Evolutionary conservation across 75 land plant genomes (phyloP).

Genomic region (Pinus albicaulis): DNA sequence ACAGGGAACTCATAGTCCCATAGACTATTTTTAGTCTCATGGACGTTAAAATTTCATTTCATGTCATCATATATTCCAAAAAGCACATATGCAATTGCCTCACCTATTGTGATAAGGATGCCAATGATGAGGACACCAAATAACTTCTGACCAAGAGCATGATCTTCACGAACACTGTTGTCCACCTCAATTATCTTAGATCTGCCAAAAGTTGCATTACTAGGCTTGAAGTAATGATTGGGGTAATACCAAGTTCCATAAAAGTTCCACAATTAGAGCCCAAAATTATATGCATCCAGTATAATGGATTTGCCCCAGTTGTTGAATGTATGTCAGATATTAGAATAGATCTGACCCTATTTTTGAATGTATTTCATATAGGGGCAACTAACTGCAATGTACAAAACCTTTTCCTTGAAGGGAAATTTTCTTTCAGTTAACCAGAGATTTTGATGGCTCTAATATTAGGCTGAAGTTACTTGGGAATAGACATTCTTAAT

Average conservation of each 20-base stretch:
- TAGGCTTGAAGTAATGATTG: constrained; percentile 49
- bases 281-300: constrained; percentile 85
- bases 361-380: no score
- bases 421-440: constrained; percentile 65
- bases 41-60: no score
- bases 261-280: constrained; percentile 75
- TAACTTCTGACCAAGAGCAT: constrained; percentile 54
- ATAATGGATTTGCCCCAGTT: constrained; percentile 79
- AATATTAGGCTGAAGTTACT: no score
- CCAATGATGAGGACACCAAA: constrained; percentile 33
- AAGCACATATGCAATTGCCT: constrained; percentile 86
- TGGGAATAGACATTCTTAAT: no score
- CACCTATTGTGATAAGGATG: constrained; percentile 56
- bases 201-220: constrained; percentile 30
- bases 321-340: constrained; percentile 75
- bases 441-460: constrained; percentile 15
- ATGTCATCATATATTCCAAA: constrained; percentile 91
- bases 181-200: constrained; percentile 81
- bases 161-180: constrained; percentile 76
- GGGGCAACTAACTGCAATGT: constrained; percentile 84
- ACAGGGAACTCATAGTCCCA: no score
- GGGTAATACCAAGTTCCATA: constrained; percentile 79
- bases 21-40: no score
- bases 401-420: constrained; percentile 77
- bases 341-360: no score